Conservation (phyloP, 2,329 filamentous ascomycete species). For the Ambrosiella cleistominuta region DNA sequence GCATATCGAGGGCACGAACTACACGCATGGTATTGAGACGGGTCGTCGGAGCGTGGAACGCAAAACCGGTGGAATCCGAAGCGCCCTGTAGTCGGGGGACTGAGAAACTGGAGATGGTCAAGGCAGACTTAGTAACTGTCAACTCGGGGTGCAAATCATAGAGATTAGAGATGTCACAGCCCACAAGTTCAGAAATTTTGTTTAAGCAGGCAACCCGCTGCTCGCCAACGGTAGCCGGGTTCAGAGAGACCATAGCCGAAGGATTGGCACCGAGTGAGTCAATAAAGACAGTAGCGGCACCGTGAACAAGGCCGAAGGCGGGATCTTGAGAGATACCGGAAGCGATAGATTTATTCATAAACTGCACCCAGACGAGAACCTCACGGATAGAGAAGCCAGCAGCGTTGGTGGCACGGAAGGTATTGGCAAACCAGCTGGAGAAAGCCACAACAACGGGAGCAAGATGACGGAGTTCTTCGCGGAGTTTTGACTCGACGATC, state of each 20-base stretch:
- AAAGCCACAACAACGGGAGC: conserved; percentile 64
- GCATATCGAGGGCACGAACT: conserved; percentile 69
- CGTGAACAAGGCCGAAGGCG: conserved; percentile 48
- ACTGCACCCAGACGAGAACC: conserved; percentile 81
- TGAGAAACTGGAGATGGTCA: conserved; percentile 61
- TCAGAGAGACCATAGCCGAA: conserved; percentile 63
- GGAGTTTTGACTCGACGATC: conserved; percentile 66
- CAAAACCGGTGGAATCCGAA: conserved; percentile 32
- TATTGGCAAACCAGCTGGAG: conserved; percentile 78
- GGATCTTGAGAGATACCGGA: conserved; percentile 21
- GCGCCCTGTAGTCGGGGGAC: conserved; percentile 36
- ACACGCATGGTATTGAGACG: conserved; percentile 80
- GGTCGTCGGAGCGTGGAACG: conserved; percentile 79
- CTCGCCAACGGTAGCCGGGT: conserved; percentile 47
- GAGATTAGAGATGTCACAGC: conserved; percentile 40
- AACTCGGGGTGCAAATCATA: conserved; percentile 50
- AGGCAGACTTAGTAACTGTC: conserved; percentile 28
- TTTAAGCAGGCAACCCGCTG: conserved; percentile 59
- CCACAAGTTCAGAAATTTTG: conserved; percentile 51
- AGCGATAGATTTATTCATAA: conserved; percentile 54
- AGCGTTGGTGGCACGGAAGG: conserved; percentile 36
- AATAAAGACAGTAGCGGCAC: conserved; percentile 87
- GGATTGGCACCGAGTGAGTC: conserved; percentile 93
- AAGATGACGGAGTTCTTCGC: conserved; percentile 33
- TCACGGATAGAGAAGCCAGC: conserved; percentile 66